These are phyloP conservation scores for Phytopythium kandeliae DNA, from an alignment of 352 stramenopile species.

Conservation along the genomic window DNA sequence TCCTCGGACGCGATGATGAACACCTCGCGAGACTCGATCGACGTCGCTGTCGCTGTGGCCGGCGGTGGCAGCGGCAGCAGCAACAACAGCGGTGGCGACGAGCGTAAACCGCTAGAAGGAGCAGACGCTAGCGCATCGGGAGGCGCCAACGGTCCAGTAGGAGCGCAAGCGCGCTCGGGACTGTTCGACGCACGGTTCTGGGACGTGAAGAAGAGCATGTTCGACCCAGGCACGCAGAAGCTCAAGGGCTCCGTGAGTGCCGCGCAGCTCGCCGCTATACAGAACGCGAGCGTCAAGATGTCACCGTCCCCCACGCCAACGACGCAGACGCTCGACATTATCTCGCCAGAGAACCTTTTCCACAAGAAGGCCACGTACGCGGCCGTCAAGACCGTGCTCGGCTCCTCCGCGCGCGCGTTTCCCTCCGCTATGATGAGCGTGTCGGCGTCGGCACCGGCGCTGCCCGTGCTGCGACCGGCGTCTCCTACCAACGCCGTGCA, in stretches of 20 bases:
- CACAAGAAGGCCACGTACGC: constrained; percentile 60
- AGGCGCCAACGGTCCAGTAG: neutral
- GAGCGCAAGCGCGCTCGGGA: constrained; percentile 13
- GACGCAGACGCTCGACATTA: constrained; percentile 44
- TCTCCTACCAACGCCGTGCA: neutral
- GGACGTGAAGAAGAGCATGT: constrained; percentile 68
- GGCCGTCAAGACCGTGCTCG: constrained; percentile 51
- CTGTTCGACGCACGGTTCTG: constrained; percentile 57
- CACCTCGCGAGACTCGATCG: constrained; percentile 4
- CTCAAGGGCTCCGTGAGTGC: constrained; percentile 36
- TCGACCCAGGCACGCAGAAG: constrained; percentile 28
- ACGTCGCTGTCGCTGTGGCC: neutral
- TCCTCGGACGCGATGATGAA: neutral
- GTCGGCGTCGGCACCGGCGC: constrained; percentile 23
- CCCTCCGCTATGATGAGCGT: constrained; percentile 26
- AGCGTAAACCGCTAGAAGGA: neutral
- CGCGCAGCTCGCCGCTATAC: constrained; percentile 35
- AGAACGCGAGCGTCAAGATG: constrained; percentile 38
- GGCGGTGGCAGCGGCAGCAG: neutral
- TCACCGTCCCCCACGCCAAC: constrained; percentile 14
- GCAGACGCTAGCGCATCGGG: neutral
- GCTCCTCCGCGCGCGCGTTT: constrained; percentile 44
- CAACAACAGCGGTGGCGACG: neutral
- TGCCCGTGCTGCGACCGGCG: constrained; percentile 5
- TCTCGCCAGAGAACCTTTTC: constrained; percentile 59